Evolutionary conservation across 2,329 filamentous ascomycete species (phyloP).

Genomic region (Cytospora piceae): DNA sequence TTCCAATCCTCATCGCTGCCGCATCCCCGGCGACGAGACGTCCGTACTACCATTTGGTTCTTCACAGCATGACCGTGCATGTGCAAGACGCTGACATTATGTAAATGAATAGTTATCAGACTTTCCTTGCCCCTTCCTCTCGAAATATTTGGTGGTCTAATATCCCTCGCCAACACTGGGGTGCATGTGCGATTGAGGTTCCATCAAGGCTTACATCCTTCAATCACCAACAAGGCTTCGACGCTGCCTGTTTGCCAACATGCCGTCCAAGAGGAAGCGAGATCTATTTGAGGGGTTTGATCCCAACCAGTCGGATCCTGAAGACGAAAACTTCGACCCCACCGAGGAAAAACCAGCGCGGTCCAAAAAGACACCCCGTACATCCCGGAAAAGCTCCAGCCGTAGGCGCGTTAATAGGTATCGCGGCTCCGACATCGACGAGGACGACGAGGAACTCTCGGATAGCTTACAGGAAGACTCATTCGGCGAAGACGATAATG

Average conservation of each 20-base stretch:
- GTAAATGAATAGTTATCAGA: neutral
- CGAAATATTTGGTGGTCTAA: neutral
- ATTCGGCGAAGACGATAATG: conserved; percentile 52
- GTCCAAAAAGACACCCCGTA: conserved; percentile 42
- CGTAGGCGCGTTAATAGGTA: conserved; percentile 46
- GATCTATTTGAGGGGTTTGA: conserved; percentile 62
- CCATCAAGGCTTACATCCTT: neutral
- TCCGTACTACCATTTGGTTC: neutral
- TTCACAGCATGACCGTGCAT: neutral
- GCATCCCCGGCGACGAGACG: neutral
- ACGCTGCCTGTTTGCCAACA: conserved; percentile 30
- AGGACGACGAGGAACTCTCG: conserved; percentile 60
- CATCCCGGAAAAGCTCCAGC: conserved; percentile 36
- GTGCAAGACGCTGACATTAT: neutral
- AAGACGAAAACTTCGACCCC: conserved; percentile 69
- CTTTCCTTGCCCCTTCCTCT: neutral
- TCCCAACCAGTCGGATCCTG: conserved; percentile 67
- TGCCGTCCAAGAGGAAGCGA: conserved; percentile 61
- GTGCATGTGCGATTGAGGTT: neutral
- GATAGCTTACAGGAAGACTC: conserved; percentile 58
- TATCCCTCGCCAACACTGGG: neutral
- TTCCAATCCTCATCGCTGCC: neutral
- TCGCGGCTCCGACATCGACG: conserved; percentile 64
- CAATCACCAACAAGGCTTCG: neutral
- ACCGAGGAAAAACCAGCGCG: conserved; percentile 48